Evolutionary conservation across 2,329 filamentous ascomycete species (phyloP).

Genomic region (Gaeumannomyces tritici): DNA sequence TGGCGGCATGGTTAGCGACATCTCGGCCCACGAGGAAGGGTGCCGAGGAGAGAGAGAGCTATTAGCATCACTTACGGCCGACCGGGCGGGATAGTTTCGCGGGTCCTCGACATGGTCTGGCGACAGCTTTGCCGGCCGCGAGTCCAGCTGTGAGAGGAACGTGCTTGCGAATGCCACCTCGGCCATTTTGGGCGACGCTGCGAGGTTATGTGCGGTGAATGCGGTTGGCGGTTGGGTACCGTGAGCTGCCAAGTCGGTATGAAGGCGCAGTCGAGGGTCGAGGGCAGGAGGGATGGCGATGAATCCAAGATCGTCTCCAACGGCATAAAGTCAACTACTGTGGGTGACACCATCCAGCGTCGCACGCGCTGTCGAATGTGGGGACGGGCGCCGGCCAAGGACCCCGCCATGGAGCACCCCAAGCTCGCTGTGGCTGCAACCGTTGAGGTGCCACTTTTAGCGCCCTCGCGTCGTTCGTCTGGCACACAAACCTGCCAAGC

Average conservation of each 20-base stretch:
- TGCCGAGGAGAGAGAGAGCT: too few species aligned
- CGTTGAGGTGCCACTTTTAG: not conserved
- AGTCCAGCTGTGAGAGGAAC: constrained; percentile 73
- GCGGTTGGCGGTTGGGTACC: not conserved
- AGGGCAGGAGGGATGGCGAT: not conserved
- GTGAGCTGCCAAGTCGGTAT: not conserved
- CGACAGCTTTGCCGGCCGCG: constrained; percentile 70
- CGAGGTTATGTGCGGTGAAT: not conserved
- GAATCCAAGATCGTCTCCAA: not conserved
- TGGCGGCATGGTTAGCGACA: constrained; percentile 8
- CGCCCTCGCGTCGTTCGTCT: not conserved
- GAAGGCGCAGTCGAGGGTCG: too few species aligned
- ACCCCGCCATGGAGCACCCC: not conserved
- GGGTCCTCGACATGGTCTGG: constrained; percentile 86
- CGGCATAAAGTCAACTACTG: too few species aligned
- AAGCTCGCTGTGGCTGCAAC: not conserved
- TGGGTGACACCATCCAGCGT: too few species aligned
- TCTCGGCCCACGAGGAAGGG: not conserved
- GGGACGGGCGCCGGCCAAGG: not conserved
- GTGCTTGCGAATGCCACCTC: constrained; percentile 77
- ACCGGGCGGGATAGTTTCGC: constrained; percentile 63
- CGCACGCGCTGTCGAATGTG: too few species aligned
- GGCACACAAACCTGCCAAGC: not conserved
- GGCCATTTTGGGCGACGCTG: constrained; percentile 43
- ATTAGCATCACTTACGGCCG: constrained; percentile 52